Conservation (phyloP, 2,329 filamentous ascomycete genomes). For the Microdochium bolleyi region DNA sequence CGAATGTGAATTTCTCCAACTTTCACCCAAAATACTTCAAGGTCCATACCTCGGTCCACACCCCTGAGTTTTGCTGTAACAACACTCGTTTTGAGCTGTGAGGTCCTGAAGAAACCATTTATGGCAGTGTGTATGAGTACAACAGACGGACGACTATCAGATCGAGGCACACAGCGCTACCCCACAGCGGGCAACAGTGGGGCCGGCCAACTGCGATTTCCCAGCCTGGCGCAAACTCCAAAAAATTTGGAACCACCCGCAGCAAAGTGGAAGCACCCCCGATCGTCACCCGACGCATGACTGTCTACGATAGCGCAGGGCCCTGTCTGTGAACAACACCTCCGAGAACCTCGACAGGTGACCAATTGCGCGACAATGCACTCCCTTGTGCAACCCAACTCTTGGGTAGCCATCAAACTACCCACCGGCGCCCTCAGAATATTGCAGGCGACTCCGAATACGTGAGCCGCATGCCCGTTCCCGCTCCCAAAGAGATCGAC, state of each 20-base stretch:
- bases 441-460: slow-evolving; percentile 51
- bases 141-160: too few relatives aligned
- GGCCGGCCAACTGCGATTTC: background rate
- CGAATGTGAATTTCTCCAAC: too few relatives aligned
- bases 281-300: background rate
- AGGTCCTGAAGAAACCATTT: too few relatives aligned
- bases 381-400: slow-evolving; percentile 44
- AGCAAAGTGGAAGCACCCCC: background rate
- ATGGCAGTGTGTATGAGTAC: too few relatives aligned
- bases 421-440: slow-evolving; percentile 51
- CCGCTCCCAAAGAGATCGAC: slow-evolving; percentile 3
- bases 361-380: slow-evolving; percentile 20
- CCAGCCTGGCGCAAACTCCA: background rate
- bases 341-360: background rate
- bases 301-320: background rate
- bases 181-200: background rate
- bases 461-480: slow-evolving; percentile 32
- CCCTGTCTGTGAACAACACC: background rate
- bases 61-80: too few relatives aligned
- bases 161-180: background rate
- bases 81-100: too few relatives aligned
- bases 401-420: slow-evolving; percentile 52
- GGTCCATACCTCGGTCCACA: too few relatives aligned
- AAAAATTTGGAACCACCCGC: background rate
- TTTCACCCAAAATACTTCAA: too few relatives aligned